Percentiles rank a stretch among this genome's conserved stretches.
Conservation (phyloP, 768 basidiomycete species). For the Crassisporium funariophilum region DNA sequence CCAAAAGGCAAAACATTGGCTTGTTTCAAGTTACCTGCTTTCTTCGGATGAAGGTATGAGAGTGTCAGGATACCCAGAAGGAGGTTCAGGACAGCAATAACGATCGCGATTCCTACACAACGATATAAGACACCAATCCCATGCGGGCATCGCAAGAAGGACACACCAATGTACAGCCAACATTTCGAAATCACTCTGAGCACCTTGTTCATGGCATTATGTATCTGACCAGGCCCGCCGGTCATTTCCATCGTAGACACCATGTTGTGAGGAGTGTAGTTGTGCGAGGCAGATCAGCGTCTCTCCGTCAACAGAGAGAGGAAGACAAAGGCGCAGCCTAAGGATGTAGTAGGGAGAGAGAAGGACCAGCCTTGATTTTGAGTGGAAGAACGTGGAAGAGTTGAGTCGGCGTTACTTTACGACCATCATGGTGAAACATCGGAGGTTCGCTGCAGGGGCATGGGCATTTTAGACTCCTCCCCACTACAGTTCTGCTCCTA, state of each 20-base stretch:
- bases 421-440: background rate
- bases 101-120: conserved; percentile 24
- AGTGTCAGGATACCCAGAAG: conserved; percentile 29
- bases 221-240: conserved; percentile 25
- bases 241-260: conserved; percentile 7
- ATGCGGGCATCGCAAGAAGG: background rate
- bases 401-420: background rate
- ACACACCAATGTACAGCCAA: conserved; percentile 29
- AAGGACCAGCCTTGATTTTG: conserved; percentile 17
- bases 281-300: conserved; percentile 1
- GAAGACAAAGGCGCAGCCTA: conserved; percentile 13
- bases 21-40: conserved; percentile 23
- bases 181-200: conserved; percentile 17
- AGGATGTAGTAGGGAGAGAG: conserved; percentile 5
- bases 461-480: too few species aligned
- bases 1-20: background rate
- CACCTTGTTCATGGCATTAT: conserved; percentile 14
- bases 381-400: background rate
- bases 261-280: conserved; percentile 1
- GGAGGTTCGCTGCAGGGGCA: background rate
- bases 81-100: conserved; percentile 28
- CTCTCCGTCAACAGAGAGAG: conserved; percentile 18
- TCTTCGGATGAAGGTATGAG: conserved; percentile 31
- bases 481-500: too few species aligned
- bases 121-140: background rate